Evolutionary conservation across 2,329 filamentous ascomycete genomes (phyloP).

Genomic region (Setomelanomma holmii): DNA sequence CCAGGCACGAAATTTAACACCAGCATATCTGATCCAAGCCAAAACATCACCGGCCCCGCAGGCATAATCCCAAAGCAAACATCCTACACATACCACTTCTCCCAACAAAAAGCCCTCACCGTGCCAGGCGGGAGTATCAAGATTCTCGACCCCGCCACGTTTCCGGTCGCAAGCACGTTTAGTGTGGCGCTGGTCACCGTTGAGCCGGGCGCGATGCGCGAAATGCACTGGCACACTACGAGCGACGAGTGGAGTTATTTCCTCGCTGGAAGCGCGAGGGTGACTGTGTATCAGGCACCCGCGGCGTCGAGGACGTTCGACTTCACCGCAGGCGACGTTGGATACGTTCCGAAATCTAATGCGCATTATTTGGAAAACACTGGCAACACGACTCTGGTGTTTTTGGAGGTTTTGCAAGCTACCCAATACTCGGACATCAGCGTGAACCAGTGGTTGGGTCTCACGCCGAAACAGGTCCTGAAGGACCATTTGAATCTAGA

Average conservation of each 20-base stretch:
- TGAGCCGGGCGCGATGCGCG: slow-evolving; percentile 68
- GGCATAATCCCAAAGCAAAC: slow-evolving; percentile 37
- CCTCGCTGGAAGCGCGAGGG: slow-evolving; percentile 61
- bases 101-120: slow-evolving; percentile 52
- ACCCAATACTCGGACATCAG: slow-evolving; percentile 61
- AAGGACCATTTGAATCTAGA: slow-evolving; percentile 39
- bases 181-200: slow-evolving; percentile 65
- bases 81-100: slow-evolving; percentile 54
- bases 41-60: slow-evolving; percentile 54
- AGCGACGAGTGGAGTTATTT: slow-evolving; percentile 70
- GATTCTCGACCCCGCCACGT: slow-evolving; percentile 64
- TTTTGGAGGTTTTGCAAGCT: slow-evolving; percentile 64
- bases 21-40: slow-evolving; percentile 42
- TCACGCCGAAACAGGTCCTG: slow-evolving; percentile 53
- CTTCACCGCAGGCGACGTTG: slow-evolving; percentile 66
- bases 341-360: slow-evolving; percentile 62
- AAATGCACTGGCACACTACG: slow-evolving; percentile 69
- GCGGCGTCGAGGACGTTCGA: slow-evolving; percentile 62
- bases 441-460: slow-evolving; percentile 65
- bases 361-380: slow-evolving; percentile 70
- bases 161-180: slow-evolving; percentile 64
- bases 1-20: slow-evolving; percentile 47
- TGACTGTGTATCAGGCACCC: slow-evolving; percentile 64
- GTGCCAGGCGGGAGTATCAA: slow-evolving; percentile 59
- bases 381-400: slow-evolving; percentile 63